Evolutionary conservation across 2,329 filamentous ascomycete genomes (phyloP).

Genomic region (Verticillium dahliae): DNA sequence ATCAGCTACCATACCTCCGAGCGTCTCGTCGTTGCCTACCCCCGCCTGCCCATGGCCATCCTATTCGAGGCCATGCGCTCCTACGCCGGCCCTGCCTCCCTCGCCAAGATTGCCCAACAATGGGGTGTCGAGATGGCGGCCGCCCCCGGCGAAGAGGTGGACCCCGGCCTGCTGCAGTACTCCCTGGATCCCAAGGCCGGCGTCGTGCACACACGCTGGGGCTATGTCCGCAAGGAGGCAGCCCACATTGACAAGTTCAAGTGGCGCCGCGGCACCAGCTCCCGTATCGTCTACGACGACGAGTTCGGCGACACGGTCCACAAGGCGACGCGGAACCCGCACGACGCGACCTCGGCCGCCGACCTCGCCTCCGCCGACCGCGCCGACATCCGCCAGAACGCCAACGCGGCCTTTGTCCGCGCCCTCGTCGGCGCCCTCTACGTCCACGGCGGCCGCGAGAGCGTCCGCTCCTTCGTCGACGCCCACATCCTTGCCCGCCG

Average conservation of each 20-base stretch:
- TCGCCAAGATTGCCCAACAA: slow-evolving; percentile 67
- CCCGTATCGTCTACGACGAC: slow-evolving; percentile 74
- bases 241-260: slow-evolving; percentile 36
- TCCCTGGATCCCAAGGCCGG: slow-evolving; percentile 38
- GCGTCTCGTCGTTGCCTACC: slow-evolving; percentile 81
- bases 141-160: slow-evolving; percentile 82
- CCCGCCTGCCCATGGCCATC: slow-evolving; percentile 83
- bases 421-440: slow-evolving; percentile 82
- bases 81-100: slow-evolving; percentile 69
- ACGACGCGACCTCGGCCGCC: slow-evolving; percentile 6
- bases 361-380: slow-evolving; percentile 12
- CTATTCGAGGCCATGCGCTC: slow-evolving; percentile 80
- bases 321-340: slow-evolving; percentile 14
- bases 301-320: slow-evolving; percentile 65
- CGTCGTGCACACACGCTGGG: slow-evolving; percentile 40
- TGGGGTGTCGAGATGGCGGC: slow-evolving; percentile 93
- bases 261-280: slow-evolving; percentile 66
- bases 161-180: slow-evolving; percentile 86
- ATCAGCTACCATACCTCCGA: slow-evolving; percentile 87
- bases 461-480: slow-evolving; percentile 76
- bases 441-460: slow-evolving; percentile 70
- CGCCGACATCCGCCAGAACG: slow-evolving; percentile 68
- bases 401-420: slow-evolving; percentile 71
- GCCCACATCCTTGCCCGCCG: slow-evolving; percentile 77
- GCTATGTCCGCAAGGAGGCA: slow-evolving; percentile 44